A percentile compares a stretch with the other conserved stretches of the same genome.
These are phyloP conservation scores for Colletotrichum falcatum DNA, from an alignment of 2,329 filamentous ascomycete species.

Conservation along the genomic window DNA sequence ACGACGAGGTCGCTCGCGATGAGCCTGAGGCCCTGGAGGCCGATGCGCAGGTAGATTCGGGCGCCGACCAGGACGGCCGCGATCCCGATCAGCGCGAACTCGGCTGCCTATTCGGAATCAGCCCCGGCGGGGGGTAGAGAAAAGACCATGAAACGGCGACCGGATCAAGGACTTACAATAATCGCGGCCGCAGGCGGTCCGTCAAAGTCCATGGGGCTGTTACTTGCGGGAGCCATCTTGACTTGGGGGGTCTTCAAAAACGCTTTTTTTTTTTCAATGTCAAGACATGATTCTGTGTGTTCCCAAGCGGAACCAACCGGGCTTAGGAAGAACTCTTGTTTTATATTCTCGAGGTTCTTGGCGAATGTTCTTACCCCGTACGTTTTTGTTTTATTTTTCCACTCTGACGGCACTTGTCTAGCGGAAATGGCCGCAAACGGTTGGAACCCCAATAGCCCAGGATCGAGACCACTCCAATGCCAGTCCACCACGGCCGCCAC, in stretches of 20 bases:
- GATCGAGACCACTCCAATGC: background rate
- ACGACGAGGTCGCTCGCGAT: constrained; percentile 5
- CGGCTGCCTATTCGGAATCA: background rate
- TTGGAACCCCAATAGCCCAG: background rate
- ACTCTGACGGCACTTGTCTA: background rate
- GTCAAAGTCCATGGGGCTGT: background rate
- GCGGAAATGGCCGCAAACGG: background rate
- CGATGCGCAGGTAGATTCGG: constrained; percentile 2
- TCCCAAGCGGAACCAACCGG: background rate
- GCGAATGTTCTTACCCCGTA: no score
- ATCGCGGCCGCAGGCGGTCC: constrained; percentile 5
- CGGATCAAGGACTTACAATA: background rate
- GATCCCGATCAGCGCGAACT: background rate
- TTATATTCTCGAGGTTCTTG: background rate
- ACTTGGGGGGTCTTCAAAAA: background rate
- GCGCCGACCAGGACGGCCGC: constrained; percentile 1
- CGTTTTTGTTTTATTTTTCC: no score
- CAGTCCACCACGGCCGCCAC: background rate
- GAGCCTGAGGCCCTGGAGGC: background rate
- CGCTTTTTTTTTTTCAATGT: background rate
- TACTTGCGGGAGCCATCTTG: background rate
- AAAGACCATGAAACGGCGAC: no score
- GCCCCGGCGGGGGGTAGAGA: background rate
- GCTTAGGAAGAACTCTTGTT: background rate
- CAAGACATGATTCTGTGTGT: no score